Evolutionary conservation across 306 rosid genomes (phyloP), one percentile per base, ranked within the genome.

Genomic region (Oemleria cerasiformis): DNA sequence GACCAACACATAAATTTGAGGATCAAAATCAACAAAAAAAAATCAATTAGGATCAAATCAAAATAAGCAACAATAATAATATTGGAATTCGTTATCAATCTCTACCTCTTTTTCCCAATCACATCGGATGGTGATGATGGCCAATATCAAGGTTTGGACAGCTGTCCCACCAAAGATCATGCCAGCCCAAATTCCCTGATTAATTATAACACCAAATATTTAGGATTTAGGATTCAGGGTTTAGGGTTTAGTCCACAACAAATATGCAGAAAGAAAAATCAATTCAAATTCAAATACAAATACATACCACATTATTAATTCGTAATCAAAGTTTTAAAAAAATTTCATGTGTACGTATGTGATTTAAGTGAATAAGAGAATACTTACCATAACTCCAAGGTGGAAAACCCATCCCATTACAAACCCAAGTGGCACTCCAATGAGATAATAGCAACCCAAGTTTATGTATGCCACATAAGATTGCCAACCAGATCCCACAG

Each of bases 401-500:
- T 86, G 70, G 77, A 93, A 87, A 53, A 44, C 62, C 92, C 89
- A 91, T 0, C 94, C 97, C 84, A 93, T 75, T 19, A 88, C 7
- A 71, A 86, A 38, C 40, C 97, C 98, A 64, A 88, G 84, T 15
- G 97, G 96, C 50, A 90, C 65, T 8, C 97, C 98, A 77, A 93
- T 74, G 0, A 87, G 7, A 75, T 93, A 90, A 79, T 93, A 90
- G 81, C 97, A 81, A 39, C 93, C 92, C 75, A 93, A 77, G 79
- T 90, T 93, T 72, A 93, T 82, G 84, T 84, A 93, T 10, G 97
- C 97, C 9, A 93, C 98, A 66, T 80, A 86, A 13, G 92, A 80
- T 59, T 93, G 97, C 97, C 98, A 90, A 4, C 97, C 97, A 11
- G 92, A 90, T 65, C 98, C 98, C 13, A 93, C 94, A 9, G 98